Conservation (phyloP, 23 red algal species). For the Gracilaria vermiculophylla region DNA sequence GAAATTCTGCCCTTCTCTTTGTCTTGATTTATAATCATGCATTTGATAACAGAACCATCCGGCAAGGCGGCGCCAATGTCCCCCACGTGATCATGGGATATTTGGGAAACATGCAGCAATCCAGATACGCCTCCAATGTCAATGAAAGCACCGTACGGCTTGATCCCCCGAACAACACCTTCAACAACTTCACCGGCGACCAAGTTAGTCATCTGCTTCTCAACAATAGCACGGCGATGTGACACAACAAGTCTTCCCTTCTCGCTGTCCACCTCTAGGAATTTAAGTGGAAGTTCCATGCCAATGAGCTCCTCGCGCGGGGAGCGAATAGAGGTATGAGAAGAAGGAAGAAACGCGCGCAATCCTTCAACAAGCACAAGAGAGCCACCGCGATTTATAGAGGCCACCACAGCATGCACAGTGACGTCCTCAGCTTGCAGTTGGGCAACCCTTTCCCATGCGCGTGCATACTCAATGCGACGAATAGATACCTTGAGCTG, state of each 20-base stretch:
- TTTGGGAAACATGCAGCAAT: slow-evolving; percentile 96
- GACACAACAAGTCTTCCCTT: slow-evolving; percentile 88
- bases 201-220: slow-evolving; percentile 77
- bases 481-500: slow-evolving; percentile 90
- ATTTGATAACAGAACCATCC: slow-evolving; percentile 76
- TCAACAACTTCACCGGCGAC: slow-evolving; percentile 81
- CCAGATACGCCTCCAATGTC: slow-evolving; percentile 90
- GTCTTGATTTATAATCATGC: slow-evolving; percentile 93
- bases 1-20: slow-evolving; percentile 93
- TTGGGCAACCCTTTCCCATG: slow-evolving; percentile 85
- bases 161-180: slow-evolving; percentile 87
- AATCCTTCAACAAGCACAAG: slow-evolving; percentile 84
- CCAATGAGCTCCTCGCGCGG: slow-evolving; percentile 85
- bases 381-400: slow-evolving; percentile 90
- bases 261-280: slow-evolving; percentile 83
- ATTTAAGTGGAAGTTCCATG: slow-evolving; percentile 81
- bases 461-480: slow-evolving; percentile 77
- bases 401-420: slow-evolving; percentile 57
- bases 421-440: slow-evolving; percentile 87
- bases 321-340: slow-evolving; percentile 68
- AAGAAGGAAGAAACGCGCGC: slow-evolving; percentile 90
- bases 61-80: slow-evolving; percentile 75
- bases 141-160: slow-evolving; percentile 98
- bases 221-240: slow-evolving; percentile 89
- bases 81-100: slow-evolving; percentile 93